A percentile compares a stretch with the other conserved stretches of the same genome.
phyloP scores from a whole-genome alignment of 306 rosid genomes.

The Sesbania bispinosa region DNA sequence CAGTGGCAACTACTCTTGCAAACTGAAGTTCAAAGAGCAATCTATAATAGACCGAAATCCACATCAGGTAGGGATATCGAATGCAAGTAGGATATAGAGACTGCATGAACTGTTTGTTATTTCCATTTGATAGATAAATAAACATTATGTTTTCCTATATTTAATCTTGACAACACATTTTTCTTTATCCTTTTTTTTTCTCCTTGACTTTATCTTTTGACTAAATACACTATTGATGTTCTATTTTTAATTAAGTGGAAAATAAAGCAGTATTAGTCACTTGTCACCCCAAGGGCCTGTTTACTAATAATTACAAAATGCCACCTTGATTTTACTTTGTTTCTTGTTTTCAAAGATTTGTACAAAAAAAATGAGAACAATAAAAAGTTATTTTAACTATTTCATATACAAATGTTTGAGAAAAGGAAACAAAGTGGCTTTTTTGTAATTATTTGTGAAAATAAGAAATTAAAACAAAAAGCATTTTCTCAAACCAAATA shows the following conservation, averaged over 20 bases:
- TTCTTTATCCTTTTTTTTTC: no score
- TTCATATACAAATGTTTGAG: no score
- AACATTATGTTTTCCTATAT: no score
- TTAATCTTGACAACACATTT: no score
- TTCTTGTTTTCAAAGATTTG: not conserved
- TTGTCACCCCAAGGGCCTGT: no score
- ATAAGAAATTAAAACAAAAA: not conserved
- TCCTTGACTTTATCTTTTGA: no score
- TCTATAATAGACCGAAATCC: slow-evolving; percentile 95
- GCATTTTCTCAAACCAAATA: no score
- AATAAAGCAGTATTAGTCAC: no score
- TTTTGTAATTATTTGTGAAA: no score
- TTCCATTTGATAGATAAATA: slow-evolving; percentile 2
- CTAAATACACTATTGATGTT: no score
- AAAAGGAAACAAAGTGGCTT: not conserved
- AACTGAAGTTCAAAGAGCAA: slow-evolving; percentile 97
- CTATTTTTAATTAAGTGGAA: no score
- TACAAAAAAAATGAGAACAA: not conserved
- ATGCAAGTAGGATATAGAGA: no score
- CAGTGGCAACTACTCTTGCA: slow-evolving; percentile 90
- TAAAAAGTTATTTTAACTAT: not conserved
- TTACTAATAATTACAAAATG: not conserved
- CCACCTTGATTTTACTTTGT: not conserved
- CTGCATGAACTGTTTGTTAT: not conserved
- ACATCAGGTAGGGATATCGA: slow-evolving; percentile 87